These are phyloP conservation scores for Eimeria necatrix DNA, from an alignment of 169 alveolate genomes.

Conservation along the genomic window DNA sequence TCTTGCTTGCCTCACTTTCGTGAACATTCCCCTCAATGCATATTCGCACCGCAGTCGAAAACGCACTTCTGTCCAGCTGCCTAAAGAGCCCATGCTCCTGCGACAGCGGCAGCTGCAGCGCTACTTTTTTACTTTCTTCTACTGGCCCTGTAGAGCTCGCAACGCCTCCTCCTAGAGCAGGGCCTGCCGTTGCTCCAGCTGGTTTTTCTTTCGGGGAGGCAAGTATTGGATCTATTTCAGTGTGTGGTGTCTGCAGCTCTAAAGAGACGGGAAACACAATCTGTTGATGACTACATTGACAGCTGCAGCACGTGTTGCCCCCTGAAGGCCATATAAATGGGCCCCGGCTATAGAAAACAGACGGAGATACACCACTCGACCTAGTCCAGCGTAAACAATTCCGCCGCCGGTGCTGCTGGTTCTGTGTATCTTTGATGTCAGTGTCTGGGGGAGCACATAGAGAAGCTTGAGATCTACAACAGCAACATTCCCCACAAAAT, in stretches of 20 bases:
- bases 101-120: background rate
- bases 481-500: conserved; percentile 79
- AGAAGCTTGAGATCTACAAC: conserved; percentile 80
- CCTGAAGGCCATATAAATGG: background rate
- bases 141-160: too few relatives aligned
- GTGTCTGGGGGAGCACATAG: conserved; percentile 42
- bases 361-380: background rate
- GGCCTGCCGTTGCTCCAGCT: conserved; percentile 30
- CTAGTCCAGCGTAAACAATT: background rate
- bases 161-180: background rate
- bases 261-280: background rate
- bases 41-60: background rate
- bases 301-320: background rate
- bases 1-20: background rate
- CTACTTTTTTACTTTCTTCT: too few relatives aligned
- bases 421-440: background rate
- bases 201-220: background rate
- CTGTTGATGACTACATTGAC: background rate
- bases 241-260: background rate
- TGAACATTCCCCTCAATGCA: background rate
- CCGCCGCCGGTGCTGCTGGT: background rate
- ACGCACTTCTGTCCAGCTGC: conserved; percentile 21
- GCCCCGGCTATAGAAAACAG: background rate
- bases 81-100: background rate
- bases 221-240: background rate